These are phyloP conservation scores for Cyamopsis tetragonoloba DNA, from an alignment of 306 rosid genomes.

Conservation along the genomic window DNA sequence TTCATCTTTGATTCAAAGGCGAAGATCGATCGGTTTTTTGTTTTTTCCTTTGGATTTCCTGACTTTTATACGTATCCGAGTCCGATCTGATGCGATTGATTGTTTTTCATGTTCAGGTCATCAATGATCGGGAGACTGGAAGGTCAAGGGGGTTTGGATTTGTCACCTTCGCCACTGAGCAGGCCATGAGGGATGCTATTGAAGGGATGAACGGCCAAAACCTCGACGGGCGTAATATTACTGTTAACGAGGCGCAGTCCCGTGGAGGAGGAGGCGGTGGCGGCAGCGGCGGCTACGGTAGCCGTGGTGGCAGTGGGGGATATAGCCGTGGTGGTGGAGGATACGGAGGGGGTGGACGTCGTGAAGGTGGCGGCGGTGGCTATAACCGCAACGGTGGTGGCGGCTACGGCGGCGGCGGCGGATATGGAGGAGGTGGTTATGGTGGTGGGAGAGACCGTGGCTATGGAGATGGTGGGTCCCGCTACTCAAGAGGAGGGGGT, in stretches of 20 bases:
- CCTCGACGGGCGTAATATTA: conserved; percentile 85
- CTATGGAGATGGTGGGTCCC: conserved; percentile 38
- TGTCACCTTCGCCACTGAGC: conserved; percentile 72
- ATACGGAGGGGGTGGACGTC: conserved; percentile 27
- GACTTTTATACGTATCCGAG: background rate
- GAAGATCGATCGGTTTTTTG: conserved; percentile 83
- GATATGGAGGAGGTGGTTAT: conserved; percentile 32
- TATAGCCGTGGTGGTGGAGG: conserved; percentile 33
- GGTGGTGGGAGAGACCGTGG: conserved; percentile 48
- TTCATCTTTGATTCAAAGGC: conserved; percentile 63
- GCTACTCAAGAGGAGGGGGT: conserved; percentile 49
- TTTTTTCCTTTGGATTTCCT: rapidly evolving
- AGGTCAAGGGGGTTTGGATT: conserved; percentile 93
- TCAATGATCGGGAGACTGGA: conserved; percentile 91
- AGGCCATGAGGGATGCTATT: conserved; percentile 74
- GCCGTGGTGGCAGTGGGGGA: conserved; percentile 25
- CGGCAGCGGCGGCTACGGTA: conserved; percentile 45
- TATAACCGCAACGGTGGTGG: conserved; percentile 21
- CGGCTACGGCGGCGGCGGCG: conserved; percentile 28
- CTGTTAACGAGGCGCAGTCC: conserved; percentile 88
- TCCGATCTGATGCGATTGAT: conserved; percentile 9
- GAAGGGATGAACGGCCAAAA: conserved; percentile 87
- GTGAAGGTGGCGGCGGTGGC: conserved; percentile 30
- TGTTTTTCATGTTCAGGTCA: conserved; percentile 38
- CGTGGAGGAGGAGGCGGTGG: conserved; percentile 68